Evolutionary conservation across 148 eudicot species (phyloP).

Genomic region (Drosera capensis): DNA sequence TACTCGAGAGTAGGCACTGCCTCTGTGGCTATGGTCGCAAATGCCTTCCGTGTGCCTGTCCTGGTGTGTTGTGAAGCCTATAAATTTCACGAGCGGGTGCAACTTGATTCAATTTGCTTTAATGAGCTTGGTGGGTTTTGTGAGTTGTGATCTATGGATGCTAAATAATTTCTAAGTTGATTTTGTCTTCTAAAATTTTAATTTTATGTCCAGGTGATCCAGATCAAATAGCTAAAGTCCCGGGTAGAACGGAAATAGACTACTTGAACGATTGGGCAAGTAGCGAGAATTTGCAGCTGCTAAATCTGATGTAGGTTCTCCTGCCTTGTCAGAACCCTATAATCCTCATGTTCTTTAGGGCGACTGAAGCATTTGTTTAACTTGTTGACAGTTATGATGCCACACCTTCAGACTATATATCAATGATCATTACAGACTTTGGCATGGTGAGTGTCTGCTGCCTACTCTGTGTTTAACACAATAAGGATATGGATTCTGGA

Average conservation of each 20-base stretch:
- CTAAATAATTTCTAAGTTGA: neutral
- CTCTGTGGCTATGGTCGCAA: constrained; percentile 96
- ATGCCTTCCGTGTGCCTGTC: constrained; percentile 84
- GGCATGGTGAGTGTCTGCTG: constrained; percentile 99
- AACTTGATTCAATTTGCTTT: constrained; percentile 94
- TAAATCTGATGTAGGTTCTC: constrained; percentile 67
- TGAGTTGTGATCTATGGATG: neutral
- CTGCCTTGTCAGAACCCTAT: neutral
- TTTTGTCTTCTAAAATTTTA: neutral
- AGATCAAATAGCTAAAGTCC: constrained; percentile 62
- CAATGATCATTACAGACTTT: constrained; percentile 90
- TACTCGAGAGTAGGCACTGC: constrained; percentile 99
- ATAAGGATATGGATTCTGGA: too few species aligned
- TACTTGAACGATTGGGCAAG: constrained; percentile 50
- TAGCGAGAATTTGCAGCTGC: constrained; percentile 63
- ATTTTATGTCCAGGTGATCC: constrained; percentile 48
- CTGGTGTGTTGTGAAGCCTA: constrained; percentile 96
- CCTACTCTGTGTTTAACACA: too few species aligned
- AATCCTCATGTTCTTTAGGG: constrained; percentile 2
- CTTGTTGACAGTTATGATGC: constrained; percentile 56
- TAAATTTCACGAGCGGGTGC: constrained; percentile 96
- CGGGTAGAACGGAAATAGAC: constrained; percentile 58
- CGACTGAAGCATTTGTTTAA: neutral
- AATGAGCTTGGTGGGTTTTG: constrained; percentile 84
- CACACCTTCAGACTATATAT: constrained; percentile 89